Evolutionary conservation across 345 rosid genomes (phyloP).

Genomic region (Barbarea vulgaris): DNA sequence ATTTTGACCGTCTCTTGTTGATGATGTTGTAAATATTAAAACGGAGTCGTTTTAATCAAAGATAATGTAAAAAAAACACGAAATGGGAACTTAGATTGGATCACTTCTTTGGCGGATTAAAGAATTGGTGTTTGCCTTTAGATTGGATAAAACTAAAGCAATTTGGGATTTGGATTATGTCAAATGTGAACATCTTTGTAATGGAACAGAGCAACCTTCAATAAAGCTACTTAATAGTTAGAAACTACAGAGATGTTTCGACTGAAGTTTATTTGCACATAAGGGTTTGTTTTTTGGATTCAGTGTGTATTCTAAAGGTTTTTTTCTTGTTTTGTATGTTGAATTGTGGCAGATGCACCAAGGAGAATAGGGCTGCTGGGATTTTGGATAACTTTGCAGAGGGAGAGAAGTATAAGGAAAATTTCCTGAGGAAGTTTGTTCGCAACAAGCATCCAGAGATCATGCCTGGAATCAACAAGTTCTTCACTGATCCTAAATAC

Average conservation of each 20-base stretch:
- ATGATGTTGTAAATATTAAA: background rate
- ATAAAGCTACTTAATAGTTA: background rate
- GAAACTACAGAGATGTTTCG: background rate
- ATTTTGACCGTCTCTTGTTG: background rate
- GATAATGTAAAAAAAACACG: background rate
- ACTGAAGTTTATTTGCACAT: background rate
- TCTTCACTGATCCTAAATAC: conserved; percentile 80
- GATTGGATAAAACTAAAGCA: background rate
- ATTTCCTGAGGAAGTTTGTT: conserved; percentile 69
- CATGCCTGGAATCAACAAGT: conserved; percentile 86
- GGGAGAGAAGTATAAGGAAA: conserved; percentile 83
- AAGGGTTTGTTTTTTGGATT: background rate
- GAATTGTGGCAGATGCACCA: conserved; percentile 57
- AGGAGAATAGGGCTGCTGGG: conserved; percentile 92
- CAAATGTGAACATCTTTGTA: background rate
- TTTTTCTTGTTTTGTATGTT: background rate
- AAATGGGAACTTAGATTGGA: background rate
- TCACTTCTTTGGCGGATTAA: background rate
- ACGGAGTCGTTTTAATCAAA: conserved; percentile 14
- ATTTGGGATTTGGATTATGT: background rate
- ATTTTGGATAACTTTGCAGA: conserved; percentile 80
- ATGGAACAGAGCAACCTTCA: background rate
- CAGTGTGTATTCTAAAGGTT: background rate
- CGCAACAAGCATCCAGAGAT: conserved; percentile 78
- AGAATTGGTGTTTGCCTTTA: background rate